Evolutionary conservation across 2,329 filamentous ascomycete species (phyloP), one percentile per base, ranked within the genome.

Genomic region (Ascochyta koolunga): DNA sequence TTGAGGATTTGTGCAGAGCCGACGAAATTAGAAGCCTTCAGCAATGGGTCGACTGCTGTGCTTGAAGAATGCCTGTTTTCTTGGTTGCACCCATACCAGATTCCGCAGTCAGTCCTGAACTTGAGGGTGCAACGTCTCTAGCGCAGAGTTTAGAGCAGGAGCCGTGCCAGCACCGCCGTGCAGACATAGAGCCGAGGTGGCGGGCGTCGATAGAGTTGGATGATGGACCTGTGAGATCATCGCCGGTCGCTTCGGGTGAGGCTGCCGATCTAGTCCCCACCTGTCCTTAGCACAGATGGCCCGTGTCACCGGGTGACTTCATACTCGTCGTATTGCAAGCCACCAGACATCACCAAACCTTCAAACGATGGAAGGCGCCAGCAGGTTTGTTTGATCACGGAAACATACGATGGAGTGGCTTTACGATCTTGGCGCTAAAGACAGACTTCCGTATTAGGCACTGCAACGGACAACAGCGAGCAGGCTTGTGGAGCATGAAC

Each of bases 271-370:
- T 15, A n/a, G 10, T 24, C 39, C 24, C 47, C 39, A 43, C 25
- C 31, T 31, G n/a, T 19, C 25, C 18, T 18, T 16, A 15, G n/a
- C 37, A n/a, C 32, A 19, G 11, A 22, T 27, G 38, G 46, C 24
- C 33, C 18, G 39, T 50, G 38, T 37, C 25, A 32, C 25, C 15
- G 16, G 9, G 47, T 50, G 47, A 44, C 47, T 37, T 44, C 47
- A 50, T 43, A 13, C 18, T 27, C 19, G 25, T 50, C 47, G 47
- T 50, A 38, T 48, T 15, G 44, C 44, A 29, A 38, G 36, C 36
- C 35, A 32, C 27, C 27, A 18, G 4, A 32, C 10, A 15, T 18
- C 35, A 37, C 19, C 35, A 37, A 37, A 37, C 2, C 2, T 31
- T 2, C n/a, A 31, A 18, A 39, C 27, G 25, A 47, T 18, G 25